Evolutionary conservation across 73 alveolate genomes (phyloP).

Genomic region (Paramecium sexaurelia): DNA sequence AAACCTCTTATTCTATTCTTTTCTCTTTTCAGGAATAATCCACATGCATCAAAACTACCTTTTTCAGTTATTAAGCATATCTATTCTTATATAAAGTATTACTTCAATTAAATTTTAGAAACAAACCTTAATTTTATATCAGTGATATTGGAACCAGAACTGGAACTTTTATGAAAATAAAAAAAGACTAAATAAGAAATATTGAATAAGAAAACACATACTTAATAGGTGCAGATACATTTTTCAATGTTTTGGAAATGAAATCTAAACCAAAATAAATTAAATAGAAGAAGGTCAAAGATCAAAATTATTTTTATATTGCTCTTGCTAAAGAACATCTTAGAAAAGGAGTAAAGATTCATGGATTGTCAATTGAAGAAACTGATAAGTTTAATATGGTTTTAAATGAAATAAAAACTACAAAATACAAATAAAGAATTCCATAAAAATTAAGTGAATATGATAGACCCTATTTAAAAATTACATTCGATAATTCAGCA

Average conservation of each 20-base stretch:
- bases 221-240: constrained; percentile 47
- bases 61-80: background rate
- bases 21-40: background rate
- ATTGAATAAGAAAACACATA: constrained; percentile 7
- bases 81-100: background rate
- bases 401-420: background rate
- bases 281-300: background rate
- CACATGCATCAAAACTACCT: background rate
- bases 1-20: background rate
- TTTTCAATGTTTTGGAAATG: background rate
- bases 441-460: background rate
- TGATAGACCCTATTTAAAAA: constrained; percentile 39
- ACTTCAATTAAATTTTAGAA: background rate
- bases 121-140: constrained; percentile 12
- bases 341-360: constrained; percentile 17
- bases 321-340: background rate
- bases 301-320: background rate
- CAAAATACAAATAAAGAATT: constrained; percentile 18
- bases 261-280: background rate
- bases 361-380: constrained; percentile 18
- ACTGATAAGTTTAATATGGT: background rate
- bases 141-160: constrained; percentile 14
- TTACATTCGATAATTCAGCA: background rate
- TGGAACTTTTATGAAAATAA: constrained; percentile 20
- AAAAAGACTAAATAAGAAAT: background rate